Evolutionary conservation across 345 rosid genomes (phyloP), one percentile per base, ranked within the genome.

Genomic region (Camelina neglecta): DNA sequence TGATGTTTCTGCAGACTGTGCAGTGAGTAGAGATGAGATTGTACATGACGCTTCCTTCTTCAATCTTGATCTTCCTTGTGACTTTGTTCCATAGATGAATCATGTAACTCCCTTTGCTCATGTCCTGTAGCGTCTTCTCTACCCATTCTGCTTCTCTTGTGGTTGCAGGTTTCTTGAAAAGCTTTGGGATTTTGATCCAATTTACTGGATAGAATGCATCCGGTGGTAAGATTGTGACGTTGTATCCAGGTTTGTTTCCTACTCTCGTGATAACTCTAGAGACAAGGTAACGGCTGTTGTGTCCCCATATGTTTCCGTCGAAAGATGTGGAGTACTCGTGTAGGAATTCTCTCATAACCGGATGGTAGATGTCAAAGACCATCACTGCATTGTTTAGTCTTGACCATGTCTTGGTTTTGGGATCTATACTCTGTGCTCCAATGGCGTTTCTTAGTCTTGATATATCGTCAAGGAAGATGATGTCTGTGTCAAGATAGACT

Each of bases 221-320:
- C 0, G 88, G 93, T 0, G 83, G 67, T 53, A 84, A 39, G 61
- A 89, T 75, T 8, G 85, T 86, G 31, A 93, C 67, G 68, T 85
- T 83, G 55, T 69, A 77, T 13, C 78, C 84, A 3, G 86, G 74
- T 38, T 72, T 81, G 64, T 68, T 72, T 50, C 76, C 64, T 15
- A 88, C 65, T 63, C 80, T 80, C n/a, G 65, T 47, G 65, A 84
- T 78, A 2, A 88, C 90, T 80, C 98, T 84, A 10, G 93, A 86
- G 36, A 86, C 85, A 60, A 90, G 51, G 66, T 86, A 88, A 9
- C 95, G 96, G 2, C 98, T 92, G 8, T 88, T 93, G 63, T 90
- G 77, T 3, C 95, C 95, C 92, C 96, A 93, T 78, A 71, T 88
- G 79, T 71, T 85, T 26, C 93, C 95, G 11, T 89, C 75, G 48